Evolutionary conservation across 108 stramenopile species (phyloP).

Genomic region (Licmophora abbreviata): DNA sequence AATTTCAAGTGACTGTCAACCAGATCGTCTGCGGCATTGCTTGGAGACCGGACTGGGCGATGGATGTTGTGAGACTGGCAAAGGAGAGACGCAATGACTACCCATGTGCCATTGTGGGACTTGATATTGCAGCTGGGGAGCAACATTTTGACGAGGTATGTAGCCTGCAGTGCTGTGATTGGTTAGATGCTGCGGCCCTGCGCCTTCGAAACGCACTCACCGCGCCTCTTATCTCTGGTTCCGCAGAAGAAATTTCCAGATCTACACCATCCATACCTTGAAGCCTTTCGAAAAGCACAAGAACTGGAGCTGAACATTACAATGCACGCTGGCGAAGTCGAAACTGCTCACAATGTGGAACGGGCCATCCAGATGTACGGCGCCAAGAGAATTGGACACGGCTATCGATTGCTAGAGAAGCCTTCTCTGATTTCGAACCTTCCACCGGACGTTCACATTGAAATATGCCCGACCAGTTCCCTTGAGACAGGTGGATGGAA

Average conservation of each 20-base stretch:
- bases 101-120: conserved; percentile 56
- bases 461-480: conserved; percentile 55
- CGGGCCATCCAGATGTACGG: conserved; percentile 45
- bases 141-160: conserved; percentile 52
- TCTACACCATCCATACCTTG: conserved; percentile 33
- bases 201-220: too few relatives aligned
- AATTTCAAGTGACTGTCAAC: conserved; percentile 36
- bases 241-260: conserved; percentile 18
- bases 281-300: conserved; percentile 42
- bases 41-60: conserved; percentile 62
- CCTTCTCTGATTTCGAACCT: conserved; percentile 31
- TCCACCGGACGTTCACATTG: conserved; percentile 39
- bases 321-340: conserved; percentile 55
- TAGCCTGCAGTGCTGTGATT: too few relatives aligned
- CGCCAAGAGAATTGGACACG: conserved; percentile 65
- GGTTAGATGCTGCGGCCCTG: too few relatives aligned
- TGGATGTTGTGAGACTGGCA: conserved; percentile 36
- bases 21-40: conserved; percentile 62
- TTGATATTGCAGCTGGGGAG: conserved; percentile 73
- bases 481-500: conserved; percentile 41
- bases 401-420: conserved; percentile 31
- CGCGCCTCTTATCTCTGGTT: too few relatives aligned
- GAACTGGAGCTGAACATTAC: conserved; percentile 43
- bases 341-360: conserved; percentile 34
- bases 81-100: conserved; percentile 26